These are phyloP conservation scores for Helicocarpus griseus DNA, from an alignment of 2,329 filamentous ascomycete genomes.

Conservation along the genomic window DNA sequence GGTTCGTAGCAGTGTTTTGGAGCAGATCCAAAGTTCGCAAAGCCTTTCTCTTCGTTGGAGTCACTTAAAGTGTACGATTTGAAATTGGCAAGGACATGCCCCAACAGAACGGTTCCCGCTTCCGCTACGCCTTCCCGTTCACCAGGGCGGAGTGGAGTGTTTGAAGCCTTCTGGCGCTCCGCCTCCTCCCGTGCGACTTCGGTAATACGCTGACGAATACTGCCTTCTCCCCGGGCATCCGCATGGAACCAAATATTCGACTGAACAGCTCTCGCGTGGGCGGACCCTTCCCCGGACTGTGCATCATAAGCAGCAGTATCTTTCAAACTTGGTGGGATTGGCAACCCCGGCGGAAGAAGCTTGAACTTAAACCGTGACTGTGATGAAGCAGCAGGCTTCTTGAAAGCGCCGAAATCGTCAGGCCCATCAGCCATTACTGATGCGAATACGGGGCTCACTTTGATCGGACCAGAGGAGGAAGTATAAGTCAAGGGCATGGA, in stretches of 20 bases:
- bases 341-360: slow-evolving; percentile 7
- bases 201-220: slow-evolving; percentile 6
- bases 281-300: neutral
- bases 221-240: slow-evolving; percentile 7
- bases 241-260: slow-evolving; percentile 10
- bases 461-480: neutral
- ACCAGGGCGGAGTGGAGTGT: neutral
- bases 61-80: slow-evolving; percentile 8
- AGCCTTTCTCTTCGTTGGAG: slow-evolving; percentile 6
- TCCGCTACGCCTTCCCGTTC: slow-evolving; percentile 3
- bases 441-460: neutral
- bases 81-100: slow-evolving; percentile 9
- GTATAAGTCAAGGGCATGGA: slow-evolving; percentile 1
- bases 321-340: slow-evolving; percentile 1
- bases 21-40: slow-evolving; percentile 10
- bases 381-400: neutral
- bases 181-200: slow-evolving; percentile 5
- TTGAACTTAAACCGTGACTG: neutral
- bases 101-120: slow-evolving; percentile 7
- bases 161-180: neutral
- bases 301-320: neutral
- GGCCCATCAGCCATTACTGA: too few species aligned
- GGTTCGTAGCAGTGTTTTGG: slow-evolving; percentile 7
- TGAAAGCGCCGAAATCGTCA: neutral
- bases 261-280: slow-evolving; percentile 4